Percentiles rank a stretch among this genome's conserved stretches.
Conservation (phyloP, 306 rosid genomes). For the Styphnolobium japonicum region DNA sequence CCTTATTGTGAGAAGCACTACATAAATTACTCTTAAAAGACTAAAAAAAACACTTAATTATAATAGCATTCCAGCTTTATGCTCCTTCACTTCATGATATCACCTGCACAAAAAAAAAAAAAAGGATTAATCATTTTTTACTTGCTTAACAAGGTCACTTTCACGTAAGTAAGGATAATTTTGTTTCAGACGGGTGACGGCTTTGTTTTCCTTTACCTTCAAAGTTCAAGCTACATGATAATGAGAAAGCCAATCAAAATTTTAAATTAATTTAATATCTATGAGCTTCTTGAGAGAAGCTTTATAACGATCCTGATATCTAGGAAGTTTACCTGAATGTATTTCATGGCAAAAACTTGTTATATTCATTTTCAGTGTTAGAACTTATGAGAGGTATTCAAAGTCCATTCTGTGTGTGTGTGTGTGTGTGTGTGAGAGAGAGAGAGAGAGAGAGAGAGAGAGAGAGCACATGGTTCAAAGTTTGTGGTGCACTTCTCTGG, state of each 20-base stretch:
- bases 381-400: neutral
- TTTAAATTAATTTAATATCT: neutral
- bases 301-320: neutral
- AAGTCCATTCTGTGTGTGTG: conserved; percentile 26
- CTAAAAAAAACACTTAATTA: conserved; percentile 8
- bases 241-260: neutral
- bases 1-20: conserved; percentile 24
- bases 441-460: conserved; percentile 4
- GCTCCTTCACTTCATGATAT: conserved; percentile 32
- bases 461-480: conserved; percentile 60
- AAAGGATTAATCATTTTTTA: neutral
- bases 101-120: conserved; percentile 38
- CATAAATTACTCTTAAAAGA: neutral
- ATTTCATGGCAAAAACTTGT: neutral
- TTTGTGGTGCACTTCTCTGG: conserved; percentile 54
- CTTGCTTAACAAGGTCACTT: neutral
- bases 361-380: neutral
- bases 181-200: neutral
- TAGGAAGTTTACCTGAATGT: neutral
- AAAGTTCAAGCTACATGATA: too few species aligned
- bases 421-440: conserved; percentile 22
- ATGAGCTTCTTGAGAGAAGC: neutral
- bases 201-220: neutral
- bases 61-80: neutral
- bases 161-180: neutral